Evolutionary conservation across 1,284 basidiomycete species (phyloP), one percentile per base, ranked within the genome.

Genomic region (Rhodotorula glutinis): DNA sequence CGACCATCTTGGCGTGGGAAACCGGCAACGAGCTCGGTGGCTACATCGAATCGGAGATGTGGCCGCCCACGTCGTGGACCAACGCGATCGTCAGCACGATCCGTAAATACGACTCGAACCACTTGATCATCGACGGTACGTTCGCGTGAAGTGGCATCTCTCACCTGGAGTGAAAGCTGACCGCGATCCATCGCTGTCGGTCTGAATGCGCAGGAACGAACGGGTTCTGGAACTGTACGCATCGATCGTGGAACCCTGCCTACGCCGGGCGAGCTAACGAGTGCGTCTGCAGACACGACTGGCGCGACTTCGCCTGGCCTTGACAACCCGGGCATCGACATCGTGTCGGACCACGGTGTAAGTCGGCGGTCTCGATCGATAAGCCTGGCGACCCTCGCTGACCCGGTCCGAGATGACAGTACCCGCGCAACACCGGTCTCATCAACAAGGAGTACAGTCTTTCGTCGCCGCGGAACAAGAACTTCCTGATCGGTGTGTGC

Each of bases 11-110:
- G 19, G 65, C 60, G 2, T 73, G 66, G 64, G 71, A 73, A 63
- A 74, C 73, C 2, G 69, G 69, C 17, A 71, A 71, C 56, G 69
- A 71, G 59, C 63, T 71, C 25, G 69, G 73, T 30, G 73, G 65
- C 7, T 68, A 68, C 63, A 68, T 68, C 43, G 53, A 64, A 10
- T 44, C 44, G 4, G 63, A 68, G 33, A 49, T 54, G 56, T 66
- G 43, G 51, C 71, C 72, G n/a, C 67, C 70, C 0, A 52, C 29
- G 2, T 23, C 46, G 1, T 74, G 70, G 67, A 72, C 71, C 5
- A 40, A 38, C 29, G 25, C 49, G 4, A 51, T 66, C 52, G 52
- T 57, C 21, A n/a, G 19, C 40, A 29, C 44, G n/a, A 74, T 72
- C 54, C 49, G 53, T 19, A 27, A 54, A 21, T 41, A 66, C 14